Evolutionary conservation across 306 rosid species (phyloP).

Genomic region (Acacia acuminata): DNA sequence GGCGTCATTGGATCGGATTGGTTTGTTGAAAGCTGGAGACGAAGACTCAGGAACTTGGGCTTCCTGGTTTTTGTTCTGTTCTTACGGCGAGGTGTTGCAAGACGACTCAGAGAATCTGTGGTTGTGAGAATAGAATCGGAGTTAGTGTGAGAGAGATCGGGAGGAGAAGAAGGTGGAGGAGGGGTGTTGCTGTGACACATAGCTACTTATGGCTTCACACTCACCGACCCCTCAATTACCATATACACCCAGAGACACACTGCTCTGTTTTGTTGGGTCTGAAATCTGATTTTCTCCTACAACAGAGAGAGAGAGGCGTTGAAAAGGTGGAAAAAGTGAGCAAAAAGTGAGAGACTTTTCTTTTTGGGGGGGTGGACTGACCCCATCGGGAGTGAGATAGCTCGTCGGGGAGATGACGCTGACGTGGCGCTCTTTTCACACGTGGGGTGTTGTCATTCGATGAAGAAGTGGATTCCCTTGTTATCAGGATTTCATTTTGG

Average conservation of each 20-base stretch:
- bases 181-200: slow-evolving; percentile 61
- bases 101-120: slow-evolving; percentile 16
- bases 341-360: slow-evolving; percentile 38
- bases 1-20: neutral
- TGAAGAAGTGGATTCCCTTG: slow-evolving; percentile 51
- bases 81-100: slow-evolving; percentile 38
- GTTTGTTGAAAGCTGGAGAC: slow-evolving; percentile 39
- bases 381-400: neutral
- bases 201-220: neutral
- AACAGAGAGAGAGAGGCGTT: neutral
- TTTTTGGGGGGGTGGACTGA: slow-evolving; percentile 22
- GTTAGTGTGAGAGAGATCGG: neutral
- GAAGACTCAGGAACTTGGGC: slow-evolving; percentile 76
- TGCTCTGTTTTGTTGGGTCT: neutral
- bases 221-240: neutral
- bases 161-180: neutral
- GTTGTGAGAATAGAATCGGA: neutral
- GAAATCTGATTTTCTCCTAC: neutral
- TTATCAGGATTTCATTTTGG: slow-evolving; percentile 79
- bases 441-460: slow-evolving; percentile 46
- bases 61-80: slow-evolving; percentile 57
- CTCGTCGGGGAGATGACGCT: slow-evolving; percentile 26
- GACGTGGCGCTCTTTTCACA: slow-evolving; percentile 39
- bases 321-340: slow-evolving; percentile 22
- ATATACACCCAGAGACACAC: neutral